Evolutionary conservation across 345 rosid genomes (phyloP).

Genomic region (Eutrema japonicum): DNA sequence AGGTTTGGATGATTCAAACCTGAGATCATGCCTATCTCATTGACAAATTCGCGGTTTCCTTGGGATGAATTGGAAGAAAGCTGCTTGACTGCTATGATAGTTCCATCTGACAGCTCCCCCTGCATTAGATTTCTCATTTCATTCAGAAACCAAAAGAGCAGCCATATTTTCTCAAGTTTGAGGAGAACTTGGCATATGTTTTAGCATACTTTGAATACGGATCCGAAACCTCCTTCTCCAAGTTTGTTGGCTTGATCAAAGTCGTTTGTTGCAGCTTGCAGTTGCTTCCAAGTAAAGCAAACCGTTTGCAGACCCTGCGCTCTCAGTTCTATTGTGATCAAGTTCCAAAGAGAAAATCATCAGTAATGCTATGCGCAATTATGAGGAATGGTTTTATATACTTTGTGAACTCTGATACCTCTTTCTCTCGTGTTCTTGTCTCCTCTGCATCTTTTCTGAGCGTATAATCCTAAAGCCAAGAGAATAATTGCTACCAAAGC

Average conservation of each 20-base stretch:
- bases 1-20: constrained; percentile 50
- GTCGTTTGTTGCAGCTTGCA: constrained; percentile 36
- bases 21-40: constrained; percentile 52
- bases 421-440: too few relatives aligned
- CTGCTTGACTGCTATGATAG: constrained; percentile 46
- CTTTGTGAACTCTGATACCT: too few relatives aligned
- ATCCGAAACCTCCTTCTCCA: constrained; percentile 44
- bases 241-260: constrained; percentile 37
- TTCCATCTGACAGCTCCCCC: constrained; percentile 36
- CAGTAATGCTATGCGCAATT: neutral
- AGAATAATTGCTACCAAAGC: too few relatives aligned
- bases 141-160: neutral
- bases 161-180: neutral
- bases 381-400: too few relatives aligned
- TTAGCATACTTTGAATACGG: constrained; percentile 33
- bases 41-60: constrained; percentile 53
- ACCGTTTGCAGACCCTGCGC: neutral
- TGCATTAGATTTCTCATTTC: neutral
- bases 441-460: too few relatives aligned
- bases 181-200: neutral
- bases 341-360: neutral
- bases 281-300: constrained; percentile 33
- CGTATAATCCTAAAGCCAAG: too few relatives aligned
- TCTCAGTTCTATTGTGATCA: neutral
- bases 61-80: constrained; percentile 52